Conservation (phyloP, 2,329 filamentous ascomycete genomes). For the Neonectria faginata region DNA sequence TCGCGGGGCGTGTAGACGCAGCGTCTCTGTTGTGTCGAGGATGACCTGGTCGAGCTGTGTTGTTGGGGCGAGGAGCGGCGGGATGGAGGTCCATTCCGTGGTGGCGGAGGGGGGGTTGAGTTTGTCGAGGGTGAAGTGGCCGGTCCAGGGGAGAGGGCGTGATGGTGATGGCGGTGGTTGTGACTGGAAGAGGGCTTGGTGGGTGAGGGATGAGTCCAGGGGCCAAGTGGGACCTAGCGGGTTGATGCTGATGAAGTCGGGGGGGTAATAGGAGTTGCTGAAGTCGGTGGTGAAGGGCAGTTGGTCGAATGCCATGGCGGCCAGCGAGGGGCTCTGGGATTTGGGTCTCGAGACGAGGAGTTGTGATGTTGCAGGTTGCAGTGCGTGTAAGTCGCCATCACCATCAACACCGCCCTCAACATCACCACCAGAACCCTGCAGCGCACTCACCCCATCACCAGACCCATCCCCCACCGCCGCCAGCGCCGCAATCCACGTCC, state of each 20-base stretch:
- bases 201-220: not conserved
- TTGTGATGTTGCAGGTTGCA: not conserved
- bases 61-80: conserved; percentile 28
- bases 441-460: not conserved
- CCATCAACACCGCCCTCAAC: not conserved
- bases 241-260: conserved; percentile 11
- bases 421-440: not conserved
- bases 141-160: conserved; percentile 27
- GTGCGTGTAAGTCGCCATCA: not conserved
- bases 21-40: conserved; percentile 28
- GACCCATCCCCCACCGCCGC: conserved; percentile 6
- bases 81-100: conserved; percentile 30
- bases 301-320: conserved; percentile 6
- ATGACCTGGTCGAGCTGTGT: conserved; percentile 34
- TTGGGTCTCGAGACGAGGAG: not conserved
- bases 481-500: conserved; percentile 16
- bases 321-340: not conserved
- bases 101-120: conserved; percentile 11
- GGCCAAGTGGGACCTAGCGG: conserved; percentile 25
- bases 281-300: conserved; percentile 5
- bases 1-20: conserved; percentile 13
- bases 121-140: conserved; percentile 28
- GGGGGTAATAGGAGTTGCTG: conserved; percentile 11
- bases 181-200: conserved; percentile 4
- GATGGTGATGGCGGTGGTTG: conserved; percentile 10